Evolutionary conservation across 2,329 filamentous ascomycete genomes (phyloP), one percentile per base, ranked within the genome.

Genomic region (Penicillium sclerotigenum): DNA sequence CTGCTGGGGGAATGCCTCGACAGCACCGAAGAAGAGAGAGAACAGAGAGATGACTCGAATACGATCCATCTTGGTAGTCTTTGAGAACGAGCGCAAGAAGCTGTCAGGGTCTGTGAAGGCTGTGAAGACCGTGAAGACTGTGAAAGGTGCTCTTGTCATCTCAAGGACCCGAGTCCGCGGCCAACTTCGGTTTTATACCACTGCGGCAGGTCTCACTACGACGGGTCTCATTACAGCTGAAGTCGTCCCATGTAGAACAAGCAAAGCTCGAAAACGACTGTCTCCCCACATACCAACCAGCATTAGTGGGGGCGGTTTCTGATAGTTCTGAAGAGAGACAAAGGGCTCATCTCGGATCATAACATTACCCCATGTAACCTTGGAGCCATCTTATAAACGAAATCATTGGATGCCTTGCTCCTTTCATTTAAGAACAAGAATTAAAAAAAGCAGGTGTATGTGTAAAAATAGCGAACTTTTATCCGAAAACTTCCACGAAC

Each of bases 1-100:
- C 34, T 36, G 55, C 28, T 50, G 51, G 8, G 62, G 61, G 13
- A 57, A 57, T 13, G 60, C 57, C 18, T 50, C 51, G n/a, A 41
- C 38, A 8, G 31, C 16, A 13, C 26, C 14, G 5, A 50, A 10
- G 5, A 53, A 45, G 9, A 54, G 47, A 31, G 42, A 45, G 4
- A 45, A 45, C 4, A 45, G 7, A 10, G 26, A 1, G 18, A 31
- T 5, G 7, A 16, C 26, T 20, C 18, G n/a, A 7, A 20, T 29
- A 16, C 2, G 10, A 29, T 31, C 26, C 42, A 45, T 45, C 20
- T 20, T 16, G 7, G 4, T 11, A 4, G 18, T 14, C 7, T 14
- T 31, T 20, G 2, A 29, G 11, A 8, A 20, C 14, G 13, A 20
- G 11, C n/a, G 18, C 29, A 45, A 29, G 26, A 45, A 45, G 42